Evolutionary conservation across 2,329 filamentous ascomycete genomes (phyloP), one percentile per base, ranked within the genome.

Genomic region (Hansfordia pulvinata): DNA sequence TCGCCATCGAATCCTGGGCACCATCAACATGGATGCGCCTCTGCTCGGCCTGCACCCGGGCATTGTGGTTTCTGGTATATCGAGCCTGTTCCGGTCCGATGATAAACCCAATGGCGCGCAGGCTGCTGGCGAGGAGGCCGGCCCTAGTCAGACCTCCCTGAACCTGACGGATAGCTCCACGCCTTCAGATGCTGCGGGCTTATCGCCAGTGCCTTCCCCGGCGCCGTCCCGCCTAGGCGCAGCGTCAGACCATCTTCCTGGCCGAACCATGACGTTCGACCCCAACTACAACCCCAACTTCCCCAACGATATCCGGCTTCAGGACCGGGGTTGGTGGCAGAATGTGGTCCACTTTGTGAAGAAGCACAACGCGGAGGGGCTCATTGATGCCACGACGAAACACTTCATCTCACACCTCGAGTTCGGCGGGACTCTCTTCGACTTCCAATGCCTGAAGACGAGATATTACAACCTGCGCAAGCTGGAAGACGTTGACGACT

Each of bases 31-130:
- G 25, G 86, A 94, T 50, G 79, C 81, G 0, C 86, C 86, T 0
- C 84, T 92, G 31, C 60, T 93, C 5, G 86, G 86, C 4, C 77
- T 94, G 46, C 84, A 94, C 50, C 85, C 84, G 2, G 81, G 86
- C 5, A 79, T 94, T 21, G 69, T 93, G 21, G 68, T 75, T n/a
- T 80, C 80, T 19, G 83, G 85, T 2, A 67, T 93, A 28, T 69
- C 75, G 3, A 88, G 82, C 43, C 62, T 93, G 8, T 90, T 93
- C 49, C 55, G 62, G 19, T 50, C 59, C 4, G 50, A 58, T 8
- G 46, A 55, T 4, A 43, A 46, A 10, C 35, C 46, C 4, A 37
- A 45, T 12, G 41, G 39, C 23, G 23, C 38, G 21, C 35, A 14
- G 14, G 12, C 13, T 13, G 14, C n/a, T n/a, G n/a, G n/a, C n/a